Evolutionary conservation across 1,284 basidiomycete genomes (phyloP), one percentile per base, ranked within the genome.

Genomic region (Wallemia ichthyophaga): DNA sequence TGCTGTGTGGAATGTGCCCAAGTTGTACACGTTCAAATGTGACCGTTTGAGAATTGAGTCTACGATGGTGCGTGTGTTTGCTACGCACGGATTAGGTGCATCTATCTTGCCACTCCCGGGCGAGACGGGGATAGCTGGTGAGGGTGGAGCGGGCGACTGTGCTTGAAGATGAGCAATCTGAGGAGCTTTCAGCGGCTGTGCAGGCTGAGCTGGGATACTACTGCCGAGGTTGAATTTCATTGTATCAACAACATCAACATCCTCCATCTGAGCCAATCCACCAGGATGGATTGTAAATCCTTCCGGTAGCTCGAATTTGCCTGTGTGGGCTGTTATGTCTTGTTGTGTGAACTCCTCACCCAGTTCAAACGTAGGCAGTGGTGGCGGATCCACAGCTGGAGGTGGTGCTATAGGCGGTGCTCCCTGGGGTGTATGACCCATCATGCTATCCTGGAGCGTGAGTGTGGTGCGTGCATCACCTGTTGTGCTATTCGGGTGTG

Each of bases 251-350:
- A 48, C 37, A 5, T 48, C 37, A 21, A 48, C 37, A 19, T 48
- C 37, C n/a, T 48, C 37, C 37, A 48, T 48, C 37, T 11, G 37
- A 5, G 7, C 9, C 13, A 48, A 19, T 11, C 37, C 37, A 48
- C 37, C 37, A 48, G 62, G 63, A 1, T 59, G 65, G 59, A 72
- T 71, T 2, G 70, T 71, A 64, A 66, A 69, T 0, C 71, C 71
- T 27, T 72, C 70, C 1, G 70, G 67, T 2, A 71, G 62, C 27
- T 63, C 63, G 59, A 70, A 69, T 19, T 64, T 63, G 13, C 60
- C 62, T 17, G 62, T 48, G 5, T 48, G 37, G 11, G 37, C 5
- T 11, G 37, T 48, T 5, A 48, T 15, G 37, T 48, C 37, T 3
- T 48, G 37, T 19, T 48, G 37, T 21, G 37, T 48, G 13, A 48